phyloP scores from a whole-genome alignment of 129 eudicot species.

The Artemisia tridentata region DNA sequence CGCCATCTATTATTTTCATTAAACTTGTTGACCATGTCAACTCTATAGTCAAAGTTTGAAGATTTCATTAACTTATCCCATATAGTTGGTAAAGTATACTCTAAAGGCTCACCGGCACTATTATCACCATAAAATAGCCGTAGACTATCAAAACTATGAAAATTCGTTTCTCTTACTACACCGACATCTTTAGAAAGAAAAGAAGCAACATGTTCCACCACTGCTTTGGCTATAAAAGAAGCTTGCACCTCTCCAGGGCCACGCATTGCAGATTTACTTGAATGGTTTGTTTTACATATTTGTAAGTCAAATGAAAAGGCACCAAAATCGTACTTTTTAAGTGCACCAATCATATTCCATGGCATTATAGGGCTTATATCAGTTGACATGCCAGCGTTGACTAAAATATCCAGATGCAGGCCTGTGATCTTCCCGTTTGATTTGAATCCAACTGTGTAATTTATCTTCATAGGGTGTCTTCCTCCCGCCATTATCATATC shows the following conservation, averaged over 20 bases:
- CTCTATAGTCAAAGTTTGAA: constrained; percentile 50
- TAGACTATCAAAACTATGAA: constrained; percentile 73
- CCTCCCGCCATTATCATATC: constrained; percentile 96
- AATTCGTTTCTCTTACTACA: constrained; percentile 53
- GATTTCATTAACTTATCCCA: constrained; percentile 61
- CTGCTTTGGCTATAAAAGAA: constrained; percentile 80
- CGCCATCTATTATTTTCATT: constrained; percentile 54
- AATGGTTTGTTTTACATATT: constrained; percentile 80
- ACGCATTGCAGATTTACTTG: constrained; percentile 87
- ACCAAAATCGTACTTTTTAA: constrained; percentile 89
- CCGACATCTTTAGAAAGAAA: constrained; percentile 63
- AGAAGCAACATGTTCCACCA: constrained; percentile 74
- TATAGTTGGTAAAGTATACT: constrained; percentile 72
- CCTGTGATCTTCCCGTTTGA: constrained; percentile 82
- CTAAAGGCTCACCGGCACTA: constrained; percentile 54
- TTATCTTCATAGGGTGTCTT: constrained; percentile 96
- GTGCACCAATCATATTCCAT: constrained; percentile 40
- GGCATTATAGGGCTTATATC: constrained; percentile 91
- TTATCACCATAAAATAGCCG: constrained; percentile 36
- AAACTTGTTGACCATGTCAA: constrained; percentile 40
- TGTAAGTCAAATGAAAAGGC: constrained; percentile 74
- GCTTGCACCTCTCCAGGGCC: constrained; percentile 93
- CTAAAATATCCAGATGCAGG: constrained; percentile 56
- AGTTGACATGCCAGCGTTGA: constrained; percentile 58
- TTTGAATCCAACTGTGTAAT: constrained; percentile 84